Evolutionary conservation across 148 eudicot genomes (phyloP), one percentile per base, ranked within the genome.

Genomic region (Spergularia marina): DNA sequence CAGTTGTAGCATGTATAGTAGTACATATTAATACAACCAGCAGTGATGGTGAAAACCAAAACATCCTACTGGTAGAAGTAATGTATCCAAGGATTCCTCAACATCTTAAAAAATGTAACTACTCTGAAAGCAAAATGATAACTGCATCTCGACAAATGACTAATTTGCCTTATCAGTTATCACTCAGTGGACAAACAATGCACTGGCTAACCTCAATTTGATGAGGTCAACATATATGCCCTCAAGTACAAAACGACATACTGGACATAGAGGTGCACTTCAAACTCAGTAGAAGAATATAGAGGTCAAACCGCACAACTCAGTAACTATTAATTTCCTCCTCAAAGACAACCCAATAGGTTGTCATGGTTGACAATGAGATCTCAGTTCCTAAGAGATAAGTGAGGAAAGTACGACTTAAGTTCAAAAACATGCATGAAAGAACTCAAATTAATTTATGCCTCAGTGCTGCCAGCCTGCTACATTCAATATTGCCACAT

Each of bases 341-440:
- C n/a, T 20, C n/a, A n/a, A 20, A 58, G 25, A 6, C 5, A 7
- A 0, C 20, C 44, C 6, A 7, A 41, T 41, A 7, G 44, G 25
- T 23, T 23, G 25, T 41, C 6, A 41, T 41, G 7, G 3, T 54
- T 12, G 18, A 54, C 15, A 16, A 13, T 15, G 18, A 55, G 15
- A 55, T 5, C 17, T 16, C 59, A 55, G 20, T 55, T 1, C 64
- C 13, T 20, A 21, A 59, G 34, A 21, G 21, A 11, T 1, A 36
- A 18, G 55, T 44, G 54, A 18, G 55, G 10, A 67, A 67, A n/a
- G 6, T 49, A 47, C 12, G 14, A 16, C 52, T 7, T 7, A 8
- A 65, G 53, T 6, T 40, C 69, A 65, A 41, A 65, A 25, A 41
- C 52, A 41, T 65, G 23, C 21, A 65, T 39, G 69, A 41, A 65